These are phyloP conservation scores for Fusarium oligoseptatum DNA, from an alignment of 2,329 filamentous ascomycete species.

Conservation along the genomic window DNA sequence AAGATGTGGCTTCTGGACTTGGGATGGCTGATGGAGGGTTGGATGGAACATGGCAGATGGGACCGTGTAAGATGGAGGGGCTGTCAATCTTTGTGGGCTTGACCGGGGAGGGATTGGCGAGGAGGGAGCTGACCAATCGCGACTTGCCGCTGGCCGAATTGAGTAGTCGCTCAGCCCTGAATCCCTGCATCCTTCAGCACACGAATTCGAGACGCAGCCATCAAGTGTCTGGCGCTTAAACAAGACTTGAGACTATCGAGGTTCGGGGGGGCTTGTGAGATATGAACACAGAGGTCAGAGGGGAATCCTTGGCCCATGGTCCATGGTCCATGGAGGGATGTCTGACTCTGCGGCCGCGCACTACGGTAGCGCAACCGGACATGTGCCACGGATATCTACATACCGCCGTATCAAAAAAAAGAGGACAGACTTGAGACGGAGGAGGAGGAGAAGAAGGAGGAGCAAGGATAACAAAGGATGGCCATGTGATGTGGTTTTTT, in stretches of 20 bases:
- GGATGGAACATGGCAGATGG: constrained; percentile 1
- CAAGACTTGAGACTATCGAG: not conserved
- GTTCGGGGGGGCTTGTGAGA: not conserved
- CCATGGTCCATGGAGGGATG: not conserved
- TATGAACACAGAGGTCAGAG: not conserved
- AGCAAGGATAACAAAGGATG: constrained; percentile 10
- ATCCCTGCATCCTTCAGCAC: constrained; percentile 36
- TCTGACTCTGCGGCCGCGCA: constrained; percentile 12
- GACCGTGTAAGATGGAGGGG: constrained; percentile 22
- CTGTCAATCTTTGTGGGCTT: constrained; percentile 38
- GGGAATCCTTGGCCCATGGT: no score
- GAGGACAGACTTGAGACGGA: constrained; percentile 10
- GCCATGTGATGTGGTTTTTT: constrained; percentile 29
- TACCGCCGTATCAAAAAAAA: constrained; percentile 28
- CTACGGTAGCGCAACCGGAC: constrained; percentile 23
- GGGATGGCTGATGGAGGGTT: constrained; percentile 12
- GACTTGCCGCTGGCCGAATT: constrained; percentile 42
- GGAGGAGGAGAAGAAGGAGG: constrained; percentile 1
- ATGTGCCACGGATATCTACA: constrained; percentile 38
- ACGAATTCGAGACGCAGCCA: constrained; percentile 7
- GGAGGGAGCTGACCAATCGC: constrained; percentile 40
- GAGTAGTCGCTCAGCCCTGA: constrained; percentile 43
- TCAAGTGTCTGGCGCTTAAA: constrained; percentile 22
- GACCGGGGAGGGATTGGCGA: constrained; percentile 39
- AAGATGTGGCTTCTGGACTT: constrained; percentile 25